Evolutionary conservation across 164 flowering plant genomes (phyloP), one percentile per base, ranked within the genome.

Genomic region (Macadamia tetraphylla): DNA sequence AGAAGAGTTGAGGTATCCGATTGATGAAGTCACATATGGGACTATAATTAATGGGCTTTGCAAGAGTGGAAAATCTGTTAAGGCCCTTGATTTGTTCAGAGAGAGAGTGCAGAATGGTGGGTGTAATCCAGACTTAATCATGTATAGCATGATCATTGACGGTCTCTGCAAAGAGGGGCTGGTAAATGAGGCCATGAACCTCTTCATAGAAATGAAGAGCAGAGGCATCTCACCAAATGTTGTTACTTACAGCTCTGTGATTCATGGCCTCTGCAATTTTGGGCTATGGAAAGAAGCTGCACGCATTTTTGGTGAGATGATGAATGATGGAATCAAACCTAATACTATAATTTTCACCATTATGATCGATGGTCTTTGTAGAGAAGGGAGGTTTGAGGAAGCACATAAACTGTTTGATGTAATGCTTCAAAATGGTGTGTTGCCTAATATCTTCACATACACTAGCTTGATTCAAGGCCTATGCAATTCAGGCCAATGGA

Each of bases 361-460:
- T 43, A 15, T 63, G 53, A 9, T 63, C 9, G 53, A 23, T 42
- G 52, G 31, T 9, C 55, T 63, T 48, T 63, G 65, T 53, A 44
- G 46, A 18, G 32, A 63, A 23, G 65, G 53, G 6, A 63, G 30
- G 6, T 23, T 23, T 9, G 32, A 2, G 17, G 53, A 63, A n/a
- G 65, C 65, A 23, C 13, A 9, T 23, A 12, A 6, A 1, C 43
- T 55, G 29, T 48, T 63, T 63, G 65, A 63, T n/a, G 4, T 46
- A 29, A 64, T 64, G 66, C 18, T 65, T 29, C 43, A 65, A 65
- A 29, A 40, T 12, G 62, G 69, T 18, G 52, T 31, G 40, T 8
- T 23, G 56, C 63, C 70, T 9, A 31, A 67, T 43, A 9, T 51
- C 12, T 2, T 51, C 55, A 51, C 55, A 9, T 51, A 51, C 15